Percentiles rank a stretch among this genome's conserved stretches.
Conservation (phyloP, 495 filamentous ascomycete genomes). For the Aspergillus steynii region DNA sequence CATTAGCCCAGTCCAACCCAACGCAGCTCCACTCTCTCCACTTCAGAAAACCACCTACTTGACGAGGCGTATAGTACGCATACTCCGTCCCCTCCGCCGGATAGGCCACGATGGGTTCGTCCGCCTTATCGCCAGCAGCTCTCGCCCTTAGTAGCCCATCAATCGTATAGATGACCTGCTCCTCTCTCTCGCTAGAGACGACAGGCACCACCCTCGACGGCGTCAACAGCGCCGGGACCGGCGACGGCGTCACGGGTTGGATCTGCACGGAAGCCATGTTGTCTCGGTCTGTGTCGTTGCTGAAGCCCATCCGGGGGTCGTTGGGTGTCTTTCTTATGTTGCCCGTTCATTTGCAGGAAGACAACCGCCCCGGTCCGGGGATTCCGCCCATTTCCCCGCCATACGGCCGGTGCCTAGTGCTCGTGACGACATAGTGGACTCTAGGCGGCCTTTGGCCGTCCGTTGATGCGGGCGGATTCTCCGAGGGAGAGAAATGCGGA, state of each 20-base stretch:
- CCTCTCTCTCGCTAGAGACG: slow-evolving; percentile 2
- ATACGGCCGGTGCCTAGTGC: background rate
- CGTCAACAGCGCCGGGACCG: background rate
- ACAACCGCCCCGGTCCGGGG: no score
- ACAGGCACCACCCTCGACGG: background rate
- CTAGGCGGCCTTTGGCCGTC: no score
- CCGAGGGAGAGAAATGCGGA: background rate
- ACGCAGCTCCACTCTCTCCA: background rate
- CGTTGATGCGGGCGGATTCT: background rate
- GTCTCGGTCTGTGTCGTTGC: background rate
- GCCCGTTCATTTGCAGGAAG: background rate
- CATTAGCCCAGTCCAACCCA: slow-evolving; percentile 4
- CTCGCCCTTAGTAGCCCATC: slow-evolving; percentile 30
- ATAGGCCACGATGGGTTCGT: slow-evolving; percentile 35
- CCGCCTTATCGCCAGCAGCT: slow-evolving; percentile 20
- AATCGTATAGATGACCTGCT: slow-evolving; percentile 24
- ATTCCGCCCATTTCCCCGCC: background rate
- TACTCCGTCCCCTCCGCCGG: slow-evolving; percentile 31
- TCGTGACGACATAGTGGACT: background rate
- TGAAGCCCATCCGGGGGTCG: background rate
- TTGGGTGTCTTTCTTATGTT: background rate
- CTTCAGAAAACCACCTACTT: slow-evolving; percentile 12
- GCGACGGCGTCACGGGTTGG: background rate
- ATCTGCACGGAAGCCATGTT: background rate
- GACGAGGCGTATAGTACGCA: slow-evolving; percentile 34